A percentile compares a stretch with the other conserved stretches of the same genome.
Evolutionary conservation across 495 filamentous ascomycete genomes (phyloP).

Genomic region (Hamigera avellanea): DNA sequence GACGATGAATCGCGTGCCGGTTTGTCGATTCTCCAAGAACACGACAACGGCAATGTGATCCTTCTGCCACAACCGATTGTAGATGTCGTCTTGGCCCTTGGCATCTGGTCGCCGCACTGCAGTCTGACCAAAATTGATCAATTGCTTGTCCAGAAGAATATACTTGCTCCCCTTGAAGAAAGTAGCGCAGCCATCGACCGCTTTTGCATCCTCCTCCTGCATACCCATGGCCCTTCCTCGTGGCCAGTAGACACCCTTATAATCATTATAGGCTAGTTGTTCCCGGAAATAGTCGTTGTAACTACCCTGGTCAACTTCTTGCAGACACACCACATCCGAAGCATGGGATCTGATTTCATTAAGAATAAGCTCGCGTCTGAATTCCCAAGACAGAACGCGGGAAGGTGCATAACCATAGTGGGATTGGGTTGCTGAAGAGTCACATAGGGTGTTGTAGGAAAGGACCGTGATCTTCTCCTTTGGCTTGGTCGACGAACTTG

Average conservation of each 20-base stretch:
- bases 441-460: slow-evolving; percentile 91
- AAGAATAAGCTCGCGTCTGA: slow-evolving; percentile 69
- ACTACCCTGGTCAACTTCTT: slow-evolving; percentile 82
- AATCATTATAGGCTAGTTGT: slow-evolving; percentile 69
- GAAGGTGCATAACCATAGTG: slow-evolving; percentile 85
- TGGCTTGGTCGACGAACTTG: slow-evolving; percentile 21
- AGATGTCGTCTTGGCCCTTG: slow-evolving; percentile 91
- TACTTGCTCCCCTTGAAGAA: slow-evolving; percentile 93
- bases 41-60: slow-evolving; percentile 87
- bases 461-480: slow-evolving; percentile 62
- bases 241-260: slow-evolving; percentile 87
- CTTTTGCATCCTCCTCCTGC: slow-evolving; percentile 72
- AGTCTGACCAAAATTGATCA: slow-evolving; percentile 82
- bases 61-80: slow-evolving; percentile 94
- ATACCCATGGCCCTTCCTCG: slow-evolving; percentile 82
- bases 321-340: slow-evolving; percentile 82
- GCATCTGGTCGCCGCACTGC: slow-evolving; percentile 91
- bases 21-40: slow-evolving; percentile 82
- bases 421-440: slow-evolving; percentile 70
- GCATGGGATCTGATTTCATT: slow-evolving; percentile 66
- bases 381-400: slow-evolving; percentile 71
- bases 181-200: slow-evolving; percentile 89
- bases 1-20: slow-evolving; percentile 79
- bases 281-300: slow-evolving; percentile 83
- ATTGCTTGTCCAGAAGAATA: slow-evolving; percentile 81